Evolutionary conservation across 371 early-diverging fungal genomes (phyloP), one percentile per base, ranked within the genome.

Genomic region (Saksenaea oblongispora): DNA sequence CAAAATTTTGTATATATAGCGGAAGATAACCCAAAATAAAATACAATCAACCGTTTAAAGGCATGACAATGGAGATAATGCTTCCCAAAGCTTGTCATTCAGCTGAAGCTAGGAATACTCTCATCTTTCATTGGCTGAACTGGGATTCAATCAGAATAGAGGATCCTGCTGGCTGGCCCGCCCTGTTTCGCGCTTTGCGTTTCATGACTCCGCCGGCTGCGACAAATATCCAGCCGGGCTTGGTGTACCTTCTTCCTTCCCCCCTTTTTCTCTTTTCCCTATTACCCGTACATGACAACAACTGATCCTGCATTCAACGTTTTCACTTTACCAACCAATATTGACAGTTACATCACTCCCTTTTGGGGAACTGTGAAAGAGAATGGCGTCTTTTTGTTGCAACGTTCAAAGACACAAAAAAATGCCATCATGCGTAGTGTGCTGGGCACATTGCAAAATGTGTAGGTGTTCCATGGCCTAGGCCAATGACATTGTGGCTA

Each of bases 371-470:
- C 84, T 26, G 69, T 89, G 11, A 79, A 83, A 65, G 75, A 81
- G 53, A 84, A 84, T 18, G 78, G 78, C 34, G 75, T 83, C 72
- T 90, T 92, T 78, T 75, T 88, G 26, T 76, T 90, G 18, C 92
- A 93, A 67, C 89, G 87, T 65, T 84, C 90, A 42, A 89, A 83
- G 55, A 76, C 85, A 28, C 79, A 84, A 44, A 81, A 74, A 63
- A 83, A 70, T 56, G 76, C 84, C 54, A 66, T 92, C 63, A 75
- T 87, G 74, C 74, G 86, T 67, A 87, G 85, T 69, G 83, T 93
- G 26, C 75, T 93, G 57, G 91, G 92, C 56, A 93, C 93, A 17
- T 85, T 93, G 59, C 91, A 91, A 57, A 93, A 91, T 73, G 90
- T 93, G 89, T 87, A 84, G 67, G 78, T 73, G 31, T 26, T 24